These are phyloP conservation scores for Garcia nutans DNA, from an alignment of 345 rosid species.

Conservation along the genomic window DNA sequence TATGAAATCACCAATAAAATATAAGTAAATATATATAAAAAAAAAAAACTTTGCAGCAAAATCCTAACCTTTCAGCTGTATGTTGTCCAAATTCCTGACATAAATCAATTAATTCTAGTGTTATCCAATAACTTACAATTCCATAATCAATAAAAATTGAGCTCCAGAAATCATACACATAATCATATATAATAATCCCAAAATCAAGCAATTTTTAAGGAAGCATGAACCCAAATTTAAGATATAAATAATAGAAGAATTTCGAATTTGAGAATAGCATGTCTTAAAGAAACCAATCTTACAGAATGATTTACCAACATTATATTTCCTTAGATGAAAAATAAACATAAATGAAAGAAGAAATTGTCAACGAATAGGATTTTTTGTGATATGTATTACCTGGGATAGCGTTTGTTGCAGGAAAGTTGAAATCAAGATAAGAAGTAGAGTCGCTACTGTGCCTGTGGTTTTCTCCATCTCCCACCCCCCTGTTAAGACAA, in stretches of 20 bases:
- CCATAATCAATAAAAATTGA: not conserved
- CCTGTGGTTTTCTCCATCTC: conserved; percentile 8
- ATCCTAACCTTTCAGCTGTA: conserved; percentile 14
- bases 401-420: not conserved
- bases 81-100: conserved; percentile 14
- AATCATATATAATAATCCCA: not conserved
- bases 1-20: not conserved
- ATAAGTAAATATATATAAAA: not conserved
- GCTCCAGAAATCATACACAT: not conserved
- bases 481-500: not conserved
- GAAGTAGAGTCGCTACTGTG: not conserved
- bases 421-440: conserved; percentile 1
- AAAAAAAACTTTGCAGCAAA: not conserved
- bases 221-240: not conserved
- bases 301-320: not conserved
- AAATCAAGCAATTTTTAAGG: not conserved
- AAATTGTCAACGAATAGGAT: not conserved
- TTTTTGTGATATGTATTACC: conserved; percentile 2
- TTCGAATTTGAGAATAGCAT: not conserved
- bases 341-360: not conserved
- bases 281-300: not conserved
- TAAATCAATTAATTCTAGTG: not conserved
- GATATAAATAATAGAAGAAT: not conserved
- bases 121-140: not conserved
- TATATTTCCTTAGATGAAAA: not conserved